These are phyloP conservation scores for Fusarium sulawesiense DNA, from an alignment of 2,329 filamentous ascomycete species.

Conservation along the genomic window DNA sequence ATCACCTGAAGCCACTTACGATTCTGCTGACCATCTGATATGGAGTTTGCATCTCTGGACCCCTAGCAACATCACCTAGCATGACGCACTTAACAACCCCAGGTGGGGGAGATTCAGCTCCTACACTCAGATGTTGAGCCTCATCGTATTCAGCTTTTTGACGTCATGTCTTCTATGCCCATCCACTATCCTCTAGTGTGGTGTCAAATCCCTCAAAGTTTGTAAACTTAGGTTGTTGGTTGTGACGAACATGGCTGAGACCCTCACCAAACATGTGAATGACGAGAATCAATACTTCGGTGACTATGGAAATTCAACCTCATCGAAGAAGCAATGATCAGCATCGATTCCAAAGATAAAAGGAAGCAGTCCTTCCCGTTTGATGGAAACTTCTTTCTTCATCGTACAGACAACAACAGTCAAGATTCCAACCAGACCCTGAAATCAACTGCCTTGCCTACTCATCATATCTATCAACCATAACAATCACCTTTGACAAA, in stretches of 20 bases:
- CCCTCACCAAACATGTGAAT: not conserved
- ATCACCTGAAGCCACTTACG: not conserved
- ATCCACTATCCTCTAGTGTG: not conserved
- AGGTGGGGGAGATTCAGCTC: not conserved
- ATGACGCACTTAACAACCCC: not conserved
- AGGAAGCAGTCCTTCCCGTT: not conserved
- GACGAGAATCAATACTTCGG: not conserved
- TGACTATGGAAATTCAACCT: fast-evolving
- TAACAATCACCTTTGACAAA: not conserved
- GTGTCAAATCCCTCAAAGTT: not conserved
- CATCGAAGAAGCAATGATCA: not conserved
- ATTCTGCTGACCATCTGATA: not conserved
- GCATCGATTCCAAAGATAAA: not conserved
- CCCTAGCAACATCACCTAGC: no score
- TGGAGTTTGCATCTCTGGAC: not conserved
- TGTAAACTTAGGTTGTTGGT: not conserved
- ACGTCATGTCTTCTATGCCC: not conserved
- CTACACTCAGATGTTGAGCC: not conserved
- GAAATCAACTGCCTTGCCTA: not conserved
- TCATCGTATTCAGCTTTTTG: not conserved
- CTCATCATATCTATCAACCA: not conserved
- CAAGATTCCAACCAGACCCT: not conserved
- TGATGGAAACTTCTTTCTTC: fast-evolving
- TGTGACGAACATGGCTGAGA: constrained; percentile 1
- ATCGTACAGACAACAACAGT: not conserved